Evolutionary conservation across 1,284 basidiomycete species (phyloP).

Genomic region (Papiliotrema flavescens): DNA sequence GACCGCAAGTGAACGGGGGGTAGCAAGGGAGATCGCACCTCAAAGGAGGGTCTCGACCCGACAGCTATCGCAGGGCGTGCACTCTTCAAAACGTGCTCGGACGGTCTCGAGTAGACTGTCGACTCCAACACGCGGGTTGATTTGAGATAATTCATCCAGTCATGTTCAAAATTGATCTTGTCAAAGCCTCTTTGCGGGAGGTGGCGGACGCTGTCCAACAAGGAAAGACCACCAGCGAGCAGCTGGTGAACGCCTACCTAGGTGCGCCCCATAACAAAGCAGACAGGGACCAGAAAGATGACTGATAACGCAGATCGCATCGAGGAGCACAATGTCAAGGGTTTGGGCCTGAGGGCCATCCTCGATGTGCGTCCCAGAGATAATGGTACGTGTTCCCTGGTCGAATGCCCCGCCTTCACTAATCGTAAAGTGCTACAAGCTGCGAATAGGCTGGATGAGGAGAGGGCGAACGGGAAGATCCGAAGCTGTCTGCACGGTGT

Average conservation of each 20-base stretch:
- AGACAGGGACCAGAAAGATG: too few species aligned
- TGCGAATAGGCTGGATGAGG: slow-evolving; percentile 15
- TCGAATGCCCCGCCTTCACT: neutral
- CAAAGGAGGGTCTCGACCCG: too few species aligned
- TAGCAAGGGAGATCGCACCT: too few species aligned
- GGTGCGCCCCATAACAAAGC: too few species aligned
- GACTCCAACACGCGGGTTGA: too few species aligned
- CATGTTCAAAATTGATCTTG: neutral
- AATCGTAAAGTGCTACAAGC: slow-evolving; percentile 6
- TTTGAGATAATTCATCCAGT: too few species aligned
- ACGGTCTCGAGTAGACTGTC: too few species aligned
- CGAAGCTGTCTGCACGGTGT: slow-evolving; percentile 21
- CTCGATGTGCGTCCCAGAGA: slow-evolving; percentile 11
- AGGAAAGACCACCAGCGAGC: slow-evolving; percentile 9
- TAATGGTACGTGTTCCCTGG: neutral
- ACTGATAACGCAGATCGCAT: neutral
- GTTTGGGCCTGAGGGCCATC: slow-evolving; percentile 10
- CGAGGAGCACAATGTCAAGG: neutral
- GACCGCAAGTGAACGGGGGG: too few species aligned
- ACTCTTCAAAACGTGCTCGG: too few species aligned
- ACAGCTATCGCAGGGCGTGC: too few species aligned
- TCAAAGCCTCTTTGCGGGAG: slow-evolving; percentile 3
- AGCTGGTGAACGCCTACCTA: slow-evolving; percentile 4
- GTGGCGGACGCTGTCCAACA: slow-evolving; percentile 11
- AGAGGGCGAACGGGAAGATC: slow-evolving; percentile 8